Percentiles rank a stretch among this genome's conserved stretches.
These are phyloP conservation scores for Talaromyces sp. DNA, from an alignment of 2,329 filamentous ascomycete species.

Conservation along the genomic window DNA sequence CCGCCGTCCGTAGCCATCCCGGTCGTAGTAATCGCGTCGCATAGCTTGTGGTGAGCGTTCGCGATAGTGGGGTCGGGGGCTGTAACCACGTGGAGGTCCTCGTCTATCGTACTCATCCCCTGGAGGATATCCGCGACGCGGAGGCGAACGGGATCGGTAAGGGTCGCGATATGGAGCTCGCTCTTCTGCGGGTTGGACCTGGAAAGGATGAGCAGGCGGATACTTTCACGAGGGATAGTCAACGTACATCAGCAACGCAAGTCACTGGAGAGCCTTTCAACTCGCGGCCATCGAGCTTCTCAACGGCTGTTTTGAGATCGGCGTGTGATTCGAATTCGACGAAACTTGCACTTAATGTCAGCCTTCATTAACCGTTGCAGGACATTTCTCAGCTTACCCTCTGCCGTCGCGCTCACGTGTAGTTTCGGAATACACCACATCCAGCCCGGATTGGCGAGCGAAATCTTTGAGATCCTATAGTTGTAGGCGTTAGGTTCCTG, in stretches of 20 bases:
- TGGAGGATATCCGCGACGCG: constrained; percentile 64
- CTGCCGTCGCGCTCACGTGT: constrained; percentile 85
- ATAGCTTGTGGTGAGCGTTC: constrained; percentile 71
- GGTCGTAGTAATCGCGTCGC: constrained; percentile 81
- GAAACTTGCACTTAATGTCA: constrained; percentile 59
- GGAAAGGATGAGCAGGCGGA: constrained; percentile 26
- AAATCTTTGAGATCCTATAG: constrained; percentile 99
- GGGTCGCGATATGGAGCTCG: constrained; percentile 61
- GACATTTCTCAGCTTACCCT: constrained; percentile 61
- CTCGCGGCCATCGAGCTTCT: constrained; percentile 88
- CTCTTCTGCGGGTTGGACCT: constrained; percentile 70
- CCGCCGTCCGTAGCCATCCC: constrained; percentile 71
- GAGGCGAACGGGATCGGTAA: constrained; percentile 77
- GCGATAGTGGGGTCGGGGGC: constrained; percentile 79
- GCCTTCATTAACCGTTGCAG: constrained; percentile 21
- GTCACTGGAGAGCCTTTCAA: constrained; percentile 87
- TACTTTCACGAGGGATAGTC: not conserved
- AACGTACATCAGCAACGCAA: constrained; percentile 79
- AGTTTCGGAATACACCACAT: constrained; percentile 97
- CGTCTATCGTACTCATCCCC: constrained; percentile 81
- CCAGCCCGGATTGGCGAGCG: constrained; percentile 90
- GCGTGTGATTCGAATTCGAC: constrained; percentile 94
- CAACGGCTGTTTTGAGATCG: constrained; percentile 85
- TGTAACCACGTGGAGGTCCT: constrained; percentile 76
- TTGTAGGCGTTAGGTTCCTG: constrained; percentile 55